Evolutionary conservation across 495 filamentous ascomycete species (phyloP).

Genomic region (Trichoderma gamsii): DNA sequence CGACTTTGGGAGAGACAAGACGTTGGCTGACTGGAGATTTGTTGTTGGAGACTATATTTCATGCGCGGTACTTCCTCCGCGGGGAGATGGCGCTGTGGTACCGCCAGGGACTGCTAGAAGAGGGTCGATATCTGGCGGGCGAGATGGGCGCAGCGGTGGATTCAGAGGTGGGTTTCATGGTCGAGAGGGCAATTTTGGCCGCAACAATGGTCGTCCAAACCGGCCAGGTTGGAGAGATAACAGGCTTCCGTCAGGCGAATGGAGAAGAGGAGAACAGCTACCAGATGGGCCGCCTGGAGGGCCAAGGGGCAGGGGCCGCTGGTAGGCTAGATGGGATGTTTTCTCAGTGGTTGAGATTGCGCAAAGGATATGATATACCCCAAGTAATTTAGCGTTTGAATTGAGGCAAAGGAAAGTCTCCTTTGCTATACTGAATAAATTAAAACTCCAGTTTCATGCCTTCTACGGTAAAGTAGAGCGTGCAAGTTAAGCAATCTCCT

Average conservation of each 20-base stretch:
- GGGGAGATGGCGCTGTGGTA: constrained; percentile 64
- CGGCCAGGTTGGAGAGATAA: constrained; percentile 37
- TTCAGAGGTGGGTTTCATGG: constrained; percentile 33
- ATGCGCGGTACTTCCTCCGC: constrained; percentile 71
- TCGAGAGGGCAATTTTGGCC: constrained; percentile 28
- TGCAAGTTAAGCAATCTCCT: background rate
- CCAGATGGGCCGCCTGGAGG: constrained; percentile 27
- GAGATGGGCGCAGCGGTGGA: constrained; percentile 44
- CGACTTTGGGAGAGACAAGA: constrained; percentile 46
- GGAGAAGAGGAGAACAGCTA: constrained; percentile 33
- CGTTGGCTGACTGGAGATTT: constrained; percentile 67
- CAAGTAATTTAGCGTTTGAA: background rate
- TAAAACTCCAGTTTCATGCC: background rate
- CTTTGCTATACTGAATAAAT: background rate
- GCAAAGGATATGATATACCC: constrained; percentile 1
- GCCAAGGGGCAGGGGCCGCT: constrained; percentile 32
- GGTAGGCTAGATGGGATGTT: constrained; percentile 18
- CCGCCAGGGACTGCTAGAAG: constrained; percentile 34
- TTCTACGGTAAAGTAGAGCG: background rate
- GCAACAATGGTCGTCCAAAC: constrained; percentile 25
- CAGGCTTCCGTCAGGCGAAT: constrained; percentile 35
- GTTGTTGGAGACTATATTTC: constrained; percentile 85
- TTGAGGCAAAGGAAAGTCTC: background rate
- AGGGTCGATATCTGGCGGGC: constrained; percentile 20
- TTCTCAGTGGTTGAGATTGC: background rate